Base-by-base conservation (phyloP, 257 asterid species). In the Petrea volubilis region DNA sequence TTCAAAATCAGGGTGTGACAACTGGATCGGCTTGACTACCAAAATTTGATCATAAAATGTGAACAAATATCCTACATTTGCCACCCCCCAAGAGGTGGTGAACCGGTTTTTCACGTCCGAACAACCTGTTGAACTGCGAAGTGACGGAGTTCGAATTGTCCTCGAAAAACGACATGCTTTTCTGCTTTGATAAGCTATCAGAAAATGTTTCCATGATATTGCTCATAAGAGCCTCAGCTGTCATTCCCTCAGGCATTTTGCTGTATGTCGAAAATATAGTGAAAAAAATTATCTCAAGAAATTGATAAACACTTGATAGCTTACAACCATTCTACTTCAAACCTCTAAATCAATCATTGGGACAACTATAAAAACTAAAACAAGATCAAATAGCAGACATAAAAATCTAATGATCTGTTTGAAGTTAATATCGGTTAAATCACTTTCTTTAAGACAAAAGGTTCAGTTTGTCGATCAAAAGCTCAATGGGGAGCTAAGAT, bases 51-150 rank as follows among this genome's bases (percentile, higher is more conserved):
- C 21, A 5, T 2, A 25, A 60, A 7, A 51, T 40, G 33, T 21
- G 43, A 68, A 44, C 67, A 41, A 53, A 41, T 34, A 47, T 36
- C 85, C 52, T 79, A 90, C 96, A 84, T 80, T 80, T 90, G 61
- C 96, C 96, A 68, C 97, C 96, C 11, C 97, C 97, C 81, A 90
- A 79, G 44, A 90, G 40, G 72, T 83, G 84, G 79, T 88, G 91
- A 59, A 90, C 78, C 12, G 97, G 96, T 62, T 86, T 88, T 77
- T 90, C 72, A 2, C 96, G 91, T 67, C 96, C 97, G 74, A 90
- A 90, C 80, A 90, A 68, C 70, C 85, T 81, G 64, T 83, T 84
- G 75, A 79, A 68, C 79, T 86, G 85, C 74, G 83, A 34, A 59
- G 80, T 78, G 12, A 78, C 88, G 0, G 84, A 52, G 53, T 40